phyloP scores from a whole-genome alignment of 768 basidiomycete genomes.

The Phanerochaete sordida region DNA sequence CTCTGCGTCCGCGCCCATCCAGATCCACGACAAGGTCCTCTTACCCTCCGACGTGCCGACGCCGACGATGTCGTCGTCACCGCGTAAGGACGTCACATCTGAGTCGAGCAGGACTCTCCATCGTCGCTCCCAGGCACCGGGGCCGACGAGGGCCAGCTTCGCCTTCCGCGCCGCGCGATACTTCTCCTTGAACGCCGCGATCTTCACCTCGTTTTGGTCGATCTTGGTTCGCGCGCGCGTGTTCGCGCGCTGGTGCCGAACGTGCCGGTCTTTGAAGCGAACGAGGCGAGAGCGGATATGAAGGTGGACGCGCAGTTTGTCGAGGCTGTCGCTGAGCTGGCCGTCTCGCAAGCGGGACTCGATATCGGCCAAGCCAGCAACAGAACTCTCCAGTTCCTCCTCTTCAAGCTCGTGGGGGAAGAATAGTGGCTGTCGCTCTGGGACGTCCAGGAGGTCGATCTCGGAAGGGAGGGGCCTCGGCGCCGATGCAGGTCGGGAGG shows the following conservation, averaged over 20 bases:
- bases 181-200: neutral
- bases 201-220: neutral
- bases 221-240: conserved; percentile 8
- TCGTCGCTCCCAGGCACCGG: neutral
- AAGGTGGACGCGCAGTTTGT: conserved; percentile 14
- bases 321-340: conserved; percentile 13
- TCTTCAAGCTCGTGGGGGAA: conserved; percentile 1
- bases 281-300: conserved; percentile 12
- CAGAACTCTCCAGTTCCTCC: too few relatives aligned
- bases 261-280: conserved; percentile 9
- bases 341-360: conserved; percentile 14
- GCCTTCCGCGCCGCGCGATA: conserved; percentile 5
- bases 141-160: neutral
- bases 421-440: neutral
- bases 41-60: neutral
- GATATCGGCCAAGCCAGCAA: neutral
- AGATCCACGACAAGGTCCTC: neutral
- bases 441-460: neutral
- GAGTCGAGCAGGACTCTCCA: neutral
- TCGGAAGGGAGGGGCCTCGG: too few relatives aligned
- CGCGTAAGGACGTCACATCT: too few relatives aligned
- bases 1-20: neutral
- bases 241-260: conserved; percentile 10
- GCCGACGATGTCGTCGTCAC: too few relatives aligned
- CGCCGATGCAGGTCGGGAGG: too few relatives aligned